These are phyloP conservation scores for Brassica hybrid DNA, from an alignment of 441 rosid genomes.

Conservation along the genomic window DNA sequence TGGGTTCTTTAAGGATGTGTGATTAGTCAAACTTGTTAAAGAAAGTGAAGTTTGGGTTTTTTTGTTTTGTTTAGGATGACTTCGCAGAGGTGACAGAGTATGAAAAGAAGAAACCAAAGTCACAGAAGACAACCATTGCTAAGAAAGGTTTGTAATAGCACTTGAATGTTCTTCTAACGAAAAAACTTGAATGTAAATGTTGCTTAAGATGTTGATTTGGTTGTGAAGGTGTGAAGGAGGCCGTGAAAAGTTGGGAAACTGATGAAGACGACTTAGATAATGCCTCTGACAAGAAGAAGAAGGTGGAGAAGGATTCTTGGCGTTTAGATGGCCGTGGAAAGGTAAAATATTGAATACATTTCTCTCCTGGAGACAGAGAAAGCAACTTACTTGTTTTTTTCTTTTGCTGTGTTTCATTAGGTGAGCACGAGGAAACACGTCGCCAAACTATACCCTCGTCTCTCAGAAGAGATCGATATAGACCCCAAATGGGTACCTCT, in stretches of 20 bases:
- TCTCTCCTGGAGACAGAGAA: constrained; percentile 16
- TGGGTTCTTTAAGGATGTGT: constrained; percentile 12
- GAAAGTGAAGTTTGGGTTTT: constrained; percentile 1
- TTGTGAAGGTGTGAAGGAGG: constrained; percentile 51
- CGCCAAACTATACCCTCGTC: constrained; percentile 55
- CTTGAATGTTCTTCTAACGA: not conserved
- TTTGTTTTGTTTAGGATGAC: constrained; percentile 59
- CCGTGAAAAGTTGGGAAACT: constrained; percentile 36
- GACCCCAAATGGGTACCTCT: constrained; percentile 88
- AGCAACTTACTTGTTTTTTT: constrained; percentile 14
- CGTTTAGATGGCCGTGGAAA: constrained; percentile 46
- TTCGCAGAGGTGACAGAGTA: constrained; percentile 75
- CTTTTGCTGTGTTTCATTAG: constrained; percentile 48
- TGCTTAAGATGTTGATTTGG: constrained; percentile 31
- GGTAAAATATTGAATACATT: no score
- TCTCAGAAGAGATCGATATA: constrained; percentile 74
- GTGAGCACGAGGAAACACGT: constrained; percentile 42
- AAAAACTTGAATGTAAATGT: not conserved
- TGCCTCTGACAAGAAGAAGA: constrained; percentile 42
- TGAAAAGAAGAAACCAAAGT: constrained; percentile 55
- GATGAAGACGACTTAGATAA: constrained; percentile 43
- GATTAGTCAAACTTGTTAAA: constrained; percentile 6
- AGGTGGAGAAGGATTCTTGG: constrained; percentile 47
- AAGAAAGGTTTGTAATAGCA: constrained; percentile 51
- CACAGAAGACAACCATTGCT: constrained; percentile 45